These are phyloP conservation scores for Neurospora sp. DNA, from an alignment of 495 filamentous ascomycete species.

Conservation along the genomic window DNA sequence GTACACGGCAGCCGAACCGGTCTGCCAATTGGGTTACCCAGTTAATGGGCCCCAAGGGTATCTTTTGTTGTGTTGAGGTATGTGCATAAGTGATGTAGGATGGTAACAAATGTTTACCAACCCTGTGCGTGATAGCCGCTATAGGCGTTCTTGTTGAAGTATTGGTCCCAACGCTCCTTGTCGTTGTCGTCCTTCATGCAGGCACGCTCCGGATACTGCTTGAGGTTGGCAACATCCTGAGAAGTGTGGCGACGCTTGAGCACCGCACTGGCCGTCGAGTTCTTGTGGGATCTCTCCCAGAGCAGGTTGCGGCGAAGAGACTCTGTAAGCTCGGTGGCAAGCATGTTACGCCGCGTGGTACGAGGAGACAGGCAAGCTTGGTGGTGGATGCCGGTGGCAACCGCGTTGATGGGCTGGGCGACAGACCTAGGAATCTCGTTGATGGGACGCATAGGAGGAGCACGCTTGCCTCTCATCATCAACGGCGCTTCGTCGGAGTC, in stretches of 20 bases:
- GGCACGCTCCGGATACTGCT: constrained; percentile 56
- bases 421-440: constrained; percentile 60
- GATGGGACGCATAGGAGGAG: constrained; percentile 40
- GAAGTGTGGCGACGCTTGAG: constrained; percentile 88
- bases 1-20: constrained; percentile 29
- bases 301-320: constrained; percentile 31
- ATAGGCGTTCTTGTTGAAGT: constrained; percentile 35
- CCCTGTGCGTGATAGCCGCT: constrained; percentile 44
- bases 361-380: constrained; percentile 68
- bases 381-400: constrained; percentile 54
- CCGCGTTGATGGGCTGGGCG: constrained; percentile 73
- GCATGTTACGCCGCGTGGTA: constrained; percentile 93
- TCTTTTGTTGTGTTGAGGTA: constrained; percentile 15
- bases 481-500: constrained; percentile 56
- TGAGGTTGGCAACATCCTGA: constrained; percentile 74
- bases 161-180: constrained; percentile 43
- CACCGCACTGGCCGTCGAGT: constrained; percentile 75
- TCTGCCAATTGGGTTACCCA: constrained; percentile 17
- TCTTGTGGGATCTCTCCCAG: constrained; percentile 46
- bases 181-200: constrained; percentile 40
- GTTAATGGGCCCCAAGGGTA: constrained; percentile 17
- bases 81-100: constrained; percentile 17
- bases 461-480: constrained; percentile 48
- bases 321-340: constrained; percentile 71
- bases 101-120: constrained; percentile 31